Evolutionary conservation across 2,329 filamentous ascomycete species (phyloP).

Genomic region (Ceratocystis lukuohia): DNA sequence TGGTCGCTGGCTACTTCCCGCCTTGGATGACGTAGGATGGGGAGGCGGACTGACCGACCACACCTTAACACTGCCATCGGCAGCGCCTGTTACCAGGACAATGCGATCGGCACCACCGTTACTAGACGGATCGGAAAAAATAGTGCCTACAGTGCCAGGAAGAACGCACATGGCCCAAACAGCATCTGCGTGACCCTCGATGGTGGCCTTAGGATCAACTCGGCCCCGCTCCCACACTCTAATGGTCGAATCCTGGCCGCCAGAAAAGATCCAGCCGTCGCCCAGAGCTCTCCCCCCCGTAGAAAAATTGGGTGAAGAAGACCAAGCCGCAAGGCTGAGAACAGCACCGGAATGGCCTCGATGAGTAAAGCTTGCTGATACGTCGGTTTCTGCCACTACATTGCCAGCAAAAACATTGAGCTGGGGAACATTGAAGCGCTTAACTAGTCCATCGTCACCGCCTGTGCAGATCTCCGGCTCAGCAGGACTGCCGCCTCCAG

Average conservation of each 20-base stretch:
- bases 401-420: conserved; percentile 43
- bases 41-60: conserved; percentile 92
- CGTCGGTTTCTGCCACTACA: conserved; percentile 62
- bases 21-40: conserved; percentile 65
- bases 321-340: conserved; percentile 74
- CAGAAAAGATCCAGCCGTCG: conserved; percentile 97
- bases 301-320: conserved; percentile 74
- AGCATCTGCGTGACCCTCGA: conserved; percentile 89
- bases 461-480: conserved; percentile 96
- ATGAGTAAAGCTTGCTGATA: conserved; percentile 88
- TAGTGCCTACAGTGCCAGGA: conserved; percentile 62
- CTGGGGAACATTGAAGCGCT: conserved; percentile 88
- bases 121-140: conserved; percentile 63
- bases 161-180: conserved; percentile 93
- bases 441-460: conserved; percentile 89
- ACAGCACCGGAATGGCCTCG: conserved; percentile 86
- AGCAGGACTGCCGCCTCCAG: conserved; percentile 83
- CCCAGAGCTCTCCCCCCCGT: conserved; percentile 77
- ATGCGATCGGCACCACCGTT: conserved; percentile 77
- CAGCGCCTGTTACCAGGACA: conserved; percentile 77
- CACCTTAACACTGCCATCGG: conserved; percentile 80
- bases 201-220: conserved; percentile 85
- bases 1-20: conserved; percentile 34
- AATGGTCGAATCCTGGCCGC: conserved; percentile 84
- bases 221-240: conserved; percentile 90